These are phyloP conservation scores for Ganoderma lucidum DNA, from an alignment of 1,284 basidiomycete species.

Conservation along the genomic window DNA sequence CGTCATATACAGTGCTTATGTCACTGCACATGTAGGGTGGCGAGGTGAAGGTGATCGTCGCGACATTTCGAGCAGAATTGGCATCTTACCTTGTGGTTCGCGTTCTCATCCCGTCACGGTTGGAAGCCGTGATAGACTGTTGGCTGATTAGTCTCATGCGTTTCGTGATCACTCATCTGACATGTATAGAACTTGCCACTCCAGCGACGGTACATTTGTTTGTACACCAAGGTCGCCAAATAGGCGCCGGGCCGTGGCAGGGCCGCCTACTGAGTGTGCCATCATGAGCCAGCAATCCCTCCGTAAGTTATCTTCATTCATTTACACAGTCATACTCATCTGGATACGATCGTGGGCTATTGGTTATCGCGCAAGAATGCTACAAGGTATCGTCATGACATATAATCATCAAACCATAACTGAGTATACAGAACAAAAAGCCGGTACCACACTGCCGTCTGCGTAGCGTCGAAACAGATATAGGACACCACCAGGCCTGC, in stretches of 20 bases:
- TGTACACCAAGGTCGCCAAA: not conserved
- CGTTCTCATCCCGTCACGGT: too few relatives aligned
- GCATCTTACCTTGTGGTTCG: too few relatives aligned
- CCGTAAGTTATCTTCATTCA: not conserved
- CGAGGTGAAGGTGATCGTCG: too few relatives aligned
- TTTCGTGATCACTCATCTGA: not conserved
- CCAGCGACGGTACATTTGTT: not conserved
- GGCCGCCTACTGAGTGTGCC: too few relatives aligned
- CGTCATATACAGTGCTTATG: too few relatives aligned
- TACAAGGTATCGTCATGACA: not conserved
- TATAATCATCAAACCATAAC: not conserved
- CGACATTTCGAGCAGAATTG: too few relatives aligned
- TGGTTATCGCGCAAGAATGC: not conserved
- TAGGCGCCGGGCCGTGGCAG: not conserved
- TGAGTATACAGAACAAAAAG: not conserved
- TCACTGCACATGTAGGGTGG: too few relatives aligned
- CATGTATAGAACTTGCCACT: not conserved
- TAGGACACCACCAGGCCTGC: not conserved
- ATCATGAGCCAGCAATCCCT: too few relatives aligned
- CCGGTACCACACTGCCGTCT: not conserved
- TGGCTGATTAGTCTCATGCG: too few relatives aligned
- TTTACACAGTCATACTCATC: not conserved
- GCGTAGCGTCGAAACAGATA: not conserved
- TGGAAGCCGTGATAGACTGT: too few relatives aligned
- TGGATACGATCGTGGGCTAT: not conserved